A percentile compares a stretch with the other conserved stretches of the same genome.
phyloP scores from a whole-genome alignment of 257 asterid genomes.

The Scutellaria galericulata region DNA sequence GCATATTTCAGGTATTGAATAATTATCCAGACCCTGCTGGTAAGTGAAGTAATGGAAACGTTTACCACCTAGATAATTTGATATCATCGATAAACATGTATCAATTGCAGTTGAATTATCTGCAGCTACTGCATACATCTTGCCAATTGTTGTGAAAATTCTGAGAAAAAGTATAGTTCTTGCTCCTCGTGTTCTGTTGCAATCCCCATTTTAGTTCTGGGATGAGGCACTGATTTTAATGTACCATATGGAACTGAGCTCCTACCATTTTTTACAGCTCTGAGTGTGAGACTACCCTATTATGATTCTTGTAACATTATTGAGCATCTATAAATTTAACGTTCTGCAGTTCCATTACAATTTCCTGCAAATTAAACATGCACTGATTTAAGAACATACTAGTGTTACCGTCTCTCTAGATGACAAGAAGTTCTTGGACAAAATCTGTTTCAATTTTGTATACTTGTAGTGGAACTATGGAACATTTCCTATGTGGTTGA shows the following conservation, averaged over 20 bases:
- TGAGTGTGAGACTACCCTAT: background rate
- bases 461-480: too few species aligned
- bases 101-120: background rate
- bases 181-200: too few species aligned
- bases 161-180: background rate
- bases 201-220: slow-evolving; percentile 2
- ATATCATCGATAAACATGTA: background rate
- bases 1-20: slow-evolving; percentile 56
- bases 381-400: background rate
- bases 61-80: slow-evolving; percentile 25
- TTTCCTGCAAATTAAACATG: background rate
- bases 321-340: slow-evolving; percentile 4
- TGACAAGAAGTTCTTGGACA: background rate
- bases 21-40: slow-evolving; percentile 54
- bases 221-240: background rate
- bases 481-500: too few species aligned
- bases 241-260: background rate
- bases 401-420: background rate
- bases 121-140: background rate
- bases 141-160: background rate
- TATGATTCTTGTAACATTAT: slow-evolving; percentile 2
- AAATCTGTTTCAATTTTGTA: too few species aligned
- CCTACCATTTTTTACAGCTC: background rate
- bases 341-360: background rate
- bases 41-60: slow-evolving; percentile 37